phyloP scores from a whole-genome alignment of 768 basidiomycete genomes.

The Tubosaeta sp. region DNA sequence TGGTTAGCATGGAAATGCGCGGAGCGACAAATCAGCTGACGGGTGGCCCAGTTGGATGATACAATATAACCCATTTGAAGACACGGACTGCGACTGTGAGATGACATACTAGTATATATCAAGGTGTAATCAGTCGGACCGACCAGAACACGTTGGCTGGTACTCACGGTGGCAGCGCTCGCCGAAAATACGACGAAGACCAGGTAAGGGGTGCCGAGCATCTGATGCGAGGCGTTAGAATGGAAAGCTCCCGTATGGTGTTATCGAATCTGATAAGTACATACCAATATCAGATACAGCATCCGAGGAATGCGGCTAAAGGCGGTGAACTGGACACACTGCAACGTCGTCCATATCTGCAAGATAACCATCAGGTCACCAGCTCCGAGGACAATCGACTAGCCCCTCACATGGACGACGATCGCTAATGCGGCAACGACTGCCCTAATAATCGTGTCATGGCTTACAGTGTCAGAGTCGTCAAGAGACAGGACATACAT shows the following conservation, averaged over 20 bases:
- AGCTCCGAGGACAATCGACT: background rate
- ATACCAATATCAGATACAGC: slow-evolving; percentile 22
- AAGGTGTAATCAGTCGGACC: slow-evolving; percentile 9
- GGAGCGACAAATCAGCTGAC: slow-evolving; percentile 30
- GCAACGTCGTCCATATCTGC: slow-evolving; percentile 37
- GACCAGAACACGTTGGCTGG: slow-evolving; percentile 12
- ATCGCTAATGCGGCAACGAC: slow-evolving; percentile 38
- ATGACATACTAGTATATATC: slow-evolving; percentile 11
- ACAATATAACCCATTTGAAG: slow-evolving; percentile 50
- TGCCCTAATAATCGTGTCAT: slow-evolving; percentile 30
- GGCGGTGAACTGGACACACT: slow-evolving; percentile 16
- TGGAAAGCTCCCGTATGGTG: background rate
- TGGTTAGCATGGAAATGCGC: slow-evolving; percentile 8
- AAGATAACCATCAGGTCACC: slow-evolving; percentile 2
- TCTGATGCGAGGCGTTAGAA: slow-evolving; percentile 25
- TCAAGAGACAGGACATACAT: slow-evolving; percentile 37
- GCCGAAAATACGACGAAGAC: slow-evolving; percentile 40
- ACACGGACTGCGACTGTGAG: slow-evolving; percentile 13
- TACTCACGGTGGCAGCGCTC: slow-evolving; percentile 36
- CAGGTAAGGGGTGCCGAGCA: slow-evolving; percentile 37
- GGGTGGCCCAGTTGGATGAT: slow-evolving; percentile 29
- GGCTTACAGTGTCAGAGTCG: background rate
- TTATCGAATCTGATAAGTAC: slow-evolving; percentile 2
- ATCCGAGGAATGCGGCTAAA: slow-evolving; percentile 22
- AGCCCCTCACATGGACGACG: slow-evolving; percentile 36